These are phyloP conservation scores for Fomes fomentarius DNA, from an alignment of 1,284 basidiomycete genomes.

Conservation along the genomic window DNA sequence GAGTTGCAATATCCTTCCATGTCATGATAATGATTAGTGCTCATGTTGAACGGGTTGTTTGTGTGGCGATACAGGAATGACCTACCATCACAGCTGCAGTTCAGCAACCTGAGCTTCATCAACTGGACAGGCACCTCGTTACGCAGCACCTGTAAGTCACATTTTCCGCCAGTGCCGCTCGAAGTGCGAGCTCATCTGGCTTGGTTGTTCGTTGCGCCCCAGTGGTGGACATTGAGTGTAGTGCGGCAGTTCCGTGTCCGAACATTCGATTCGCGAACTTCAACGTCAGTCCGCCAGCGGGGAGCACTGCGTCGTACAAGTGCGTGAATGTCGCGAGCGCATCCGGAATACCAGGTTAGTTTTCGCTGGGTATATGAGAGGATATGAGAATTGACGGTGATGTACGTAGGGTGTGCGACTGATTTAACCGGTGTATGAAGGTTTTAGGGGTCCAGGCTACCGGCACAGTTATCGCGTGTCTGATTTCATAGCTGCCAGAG, in stretches of 20 bases:
- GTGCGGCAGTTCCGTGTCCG: constrained; percentile 50
- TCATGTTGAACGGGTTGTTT: neutral
- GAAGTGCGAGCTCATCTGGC: neutral
- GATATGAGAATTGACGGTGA: too few species aligned
- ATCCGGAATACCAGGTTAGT: constrained; percentile 43
- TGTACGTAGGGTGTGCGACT: too few species aligned
- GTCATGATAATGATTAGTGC: too few species aligned
- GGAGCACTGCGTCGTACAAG: constrained; percentile 41
- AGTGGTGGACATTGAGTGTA: constrained; percentile 61
- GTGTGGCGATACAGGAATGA: constrained; percentile 43
- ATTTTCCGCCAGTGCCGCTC: neutral
- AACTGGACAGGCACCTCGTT: constrained; percentile 51
- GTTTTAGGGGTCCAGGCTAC: too few species aligned
- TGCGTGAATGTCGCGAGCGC: constrained; percentile 52
- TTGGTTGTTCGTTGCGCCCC: neutral
- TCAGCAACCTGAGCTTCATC: constrained; percentile 49
- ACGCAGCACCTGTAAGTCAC: constrained; percentile 36
- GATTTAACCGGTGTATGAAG: too few species aligned
- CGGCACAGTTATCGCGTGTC: too few species aligned
- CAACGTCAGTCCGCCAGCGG: constrained; percentile 41
- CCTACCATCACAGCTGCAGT: constrained; percentile 49
- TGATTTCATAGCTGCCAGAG: too few species aligned
- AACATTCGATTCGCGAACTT: constrained; percentile 49
- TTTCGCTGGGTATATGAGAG: too few species aligned
- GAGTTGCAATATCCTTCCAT: constrained; percentile 19